phyloP scores from a whole-genome alignment of 1,284 basidiomycete genomes.

The Coniophora puteana region DNA sequence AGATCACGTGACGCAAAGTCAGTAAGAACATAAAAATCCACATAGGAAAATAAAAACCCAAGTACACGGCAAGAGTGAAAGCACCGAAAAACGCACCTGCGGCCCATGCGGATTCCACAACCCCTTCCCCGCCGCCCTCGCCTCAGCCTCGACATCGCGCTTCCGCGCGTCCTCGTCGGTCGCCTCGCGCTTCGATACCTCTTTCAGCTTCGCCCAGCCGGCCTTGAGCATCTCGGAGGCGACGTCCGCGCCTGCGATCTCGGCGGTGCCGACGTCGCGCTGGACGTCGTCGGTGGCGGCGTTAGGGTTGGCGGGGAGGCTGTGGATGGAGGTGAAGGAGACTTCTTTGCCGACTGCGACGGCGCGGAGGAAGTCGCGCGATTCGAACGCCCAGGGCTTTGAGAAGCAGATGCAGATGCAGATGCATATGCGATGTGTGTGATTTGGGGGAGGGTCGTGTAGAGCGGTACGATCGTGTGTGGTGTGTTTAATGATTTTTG shows the following conservation, averaged over 20 bases:
- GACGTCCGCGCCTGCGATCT: constrained; percentile 70
- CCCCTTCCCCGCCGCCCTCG: constrained; percentile 74
- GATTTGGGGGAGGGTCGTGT: not conserved
- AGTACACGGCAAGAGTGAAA: no score
- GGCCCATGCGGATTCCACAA: constrained; percentile 87
- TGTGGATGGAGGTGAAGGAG: constrained; percentile 73
- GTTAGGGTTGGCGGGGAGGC: constrained; percentile 63
- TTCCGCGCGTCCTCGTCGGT: constrained; percentile 78
- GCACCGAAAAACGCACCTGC: constrained; percentile 53
- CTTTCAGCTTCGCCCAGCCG: constrained; percentile 93
- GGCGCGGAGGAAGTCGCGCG: constrained; percentile 87
- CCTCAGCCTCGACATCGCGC: constrained; percentile 76
- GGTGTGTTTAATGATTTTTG: no score
- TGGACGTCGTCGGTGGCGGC: constrained; percentile 67
- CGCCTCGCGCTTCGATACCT: constrained; percentile 71
- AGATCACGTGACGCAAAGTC: constrained; percentile 11
- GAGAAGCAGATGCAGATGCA: constrained; percentile 2
- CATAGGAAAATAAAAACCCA: no score
- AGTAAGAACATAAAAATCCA: not conserved
- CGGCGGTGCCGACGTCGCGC: constrained; percentile 74
- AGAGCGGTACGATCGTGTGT: no score
- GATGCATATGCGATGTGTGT: not conserved
- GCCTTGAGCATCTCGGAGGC: constrained; percentile 75
- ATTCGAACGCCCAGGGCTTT: constrained; percentile 88
- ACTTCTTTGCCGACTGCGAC: constrained; percentile 89